phyloP scores from a whole-genome alignment of 2,329 filamentous ascomycete species.

The Phaeomoniella chlamydospora region DNA sequence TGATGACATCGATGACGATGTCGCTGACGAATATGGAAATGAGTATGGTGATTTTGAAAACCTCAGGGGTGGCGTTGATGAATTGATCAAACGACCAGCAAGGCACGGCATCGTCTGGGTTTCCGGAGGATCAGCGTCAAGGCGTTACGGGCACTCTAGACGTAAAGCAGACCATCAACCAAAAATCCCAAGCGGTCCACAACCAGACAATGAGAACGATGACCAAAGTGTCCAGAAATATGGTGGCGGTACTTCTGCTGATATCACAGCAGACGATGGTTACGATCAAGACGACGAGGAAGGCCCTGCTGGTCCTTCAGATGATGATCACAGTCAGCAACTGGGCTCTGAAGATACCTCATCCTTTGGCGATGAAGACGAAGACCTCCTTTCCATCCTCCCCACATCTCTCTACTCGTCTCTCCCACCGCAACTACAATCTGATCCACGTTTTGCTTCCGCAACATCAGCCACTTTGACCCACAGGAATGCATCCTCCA shows the following conservation, averaged over 20 bases:
- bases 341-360: background rate
- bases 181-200: slow-evolving; percentile 1
- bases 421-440: slow-evolving; percentile 2
- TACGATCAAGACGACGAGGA: slow-evolving; percentile 6
- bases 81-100: slow-evolving; percentile 27
- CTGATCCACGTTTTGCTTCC: background rate
- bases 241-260: slow-evolving; percentile 6
- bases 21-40: slow-evolving; percentile 20
- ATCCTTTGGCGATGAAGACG: background rate
- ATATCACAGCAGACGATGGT: slow-evolving; percentile 7
- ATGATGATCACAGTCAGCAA: background rate
- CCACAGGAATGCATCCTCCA: slow-evolving; percentile 20
- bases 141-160: slow-evolving; percentile 6
- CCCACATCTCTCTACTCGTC: slow-evolving; percentile 1
- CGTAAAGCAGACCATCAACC: slow-evolving; percentile 3
- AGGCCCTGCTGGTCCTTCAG: background rate
- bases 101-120: slow-evolving; percentile 30
- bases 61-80: slow-evolving; percentile 27
- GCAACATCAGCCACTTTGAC: slow-evolving; percentile 14
- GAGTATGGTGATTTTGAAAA: slow-evolving; percentile 27
- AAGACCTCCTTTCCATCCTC: background rate
- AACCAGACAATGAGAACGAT: slow-evolving; percentile 6
- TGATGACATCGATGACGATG: background rate
- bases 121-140: slow-evolving; percentile 12
- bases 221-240: slow-evolving; percentile 10